Conservation (phyloP, 1,139 yeast species). For the Casaregolazyma suthepensis region DNA sequence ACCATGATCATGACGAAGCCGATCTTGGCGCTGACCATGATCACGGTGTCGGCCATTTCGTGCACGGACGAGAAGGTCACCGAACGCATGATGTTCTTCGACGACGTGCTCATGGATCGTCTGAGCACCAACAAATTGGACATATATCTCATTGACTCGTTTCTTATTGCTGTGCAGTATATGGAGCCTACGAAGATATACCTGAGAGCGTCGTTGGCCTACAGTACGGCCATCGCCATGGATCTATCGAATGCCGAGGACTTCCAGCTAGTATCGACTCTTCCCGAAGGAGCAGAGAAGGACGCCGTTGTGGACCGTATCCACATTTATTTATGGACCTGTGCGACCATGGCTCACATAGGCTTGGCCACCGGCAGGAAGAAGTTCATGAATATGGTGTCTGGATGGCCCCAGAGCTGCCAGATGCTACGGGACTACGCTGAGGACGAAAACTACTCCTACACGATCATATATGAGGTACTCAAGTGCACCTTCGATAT, state of each 20-base stretch:
- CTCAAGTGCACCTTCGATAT: slow-evolving; percentile 1
- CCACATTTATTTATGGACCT: background rate
- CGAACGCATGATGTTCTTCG: slow-evolving; percentile 41
- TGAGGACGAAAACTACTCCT: background rate
- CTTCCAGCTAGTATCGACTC: background rate
- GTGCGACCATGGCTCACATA: background rate
- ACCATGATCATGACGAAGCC: slow-evolving; percentile 41
- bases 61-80: slow-evolving; percentile 36
- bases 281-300: background rate
- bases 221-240: background rate
- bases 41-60: slow-evolving; percentile 45
- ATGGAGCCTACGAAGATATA: background rate
- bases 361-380: background rate
- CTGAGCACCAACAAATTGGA: background rate
- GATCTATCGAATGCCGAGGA: slow-evolving; percentile 1
- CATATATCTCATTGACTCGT: background rate
- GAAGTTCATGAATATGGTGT: background rate
- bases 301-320: background rate
- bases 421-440: background rate
- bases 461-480: background rate
- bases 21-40: slow-evolving; percentile 40
- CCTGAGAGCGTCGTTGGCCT: background rate
- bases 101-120: slow-evolving; percentile 40
- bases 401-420: slow-evolving; percentile 1
- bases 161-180: background rate